These are phyloP conservation scores for Stagonosporopsis cucurbitacearum DNA, from an alignment of 2,329 filamentous ascomycete genomes.

Conservation along the genomic window DNA sequence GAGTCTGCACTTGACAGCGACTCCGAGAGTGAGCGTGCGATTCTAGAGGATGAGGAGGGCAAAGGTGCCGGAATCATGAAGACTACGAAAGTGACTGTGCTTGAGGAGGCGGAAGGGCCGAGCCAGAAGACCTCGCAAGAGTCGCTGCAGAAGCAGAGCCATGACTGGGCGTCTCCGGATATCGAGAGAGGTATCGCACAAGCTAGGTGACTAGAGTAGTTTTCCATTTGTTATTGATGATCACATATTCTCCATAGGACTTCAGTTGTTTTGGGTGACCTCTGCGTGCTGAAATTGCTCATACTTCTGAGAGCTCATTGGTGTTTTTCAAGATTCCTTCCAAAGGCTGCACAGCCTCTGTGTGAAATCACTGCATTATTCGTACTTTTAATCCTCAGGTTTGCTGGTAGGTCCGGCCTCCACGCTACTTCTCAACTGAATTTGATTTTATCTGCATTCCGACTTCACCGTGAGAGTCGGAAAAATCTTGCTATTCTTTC, in stretches of 20 bases:
- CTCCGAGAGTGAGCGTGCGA: slow-evolving; percentile 37
- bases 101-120: slow-evolving; percentile 12
- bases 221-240: background rate
- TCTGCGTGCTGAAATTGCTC: too few species aligned
- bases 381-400: too few species aligned
- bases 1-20: slow-evolving; percentile 35
- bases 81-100: slow-evolving; percentile 32
- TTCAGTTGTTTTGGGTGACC: background rate
- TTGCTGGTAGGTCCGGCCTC: too few species aligned
- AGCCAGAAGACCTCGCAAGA: slow-evolving; percentile 6
- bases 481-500: background rate
- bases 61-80: slow-evolving; percentile 32
- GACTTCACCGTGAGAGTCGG: background rate
- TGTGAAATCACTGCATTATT: too few species aligned
- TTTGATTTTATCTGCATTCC: background rate
- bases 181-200: slow-evolving; percentile 5
- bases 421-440: too few species aligned
- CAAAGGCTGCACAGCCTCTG: too few species aligned
- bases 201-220: background rate
- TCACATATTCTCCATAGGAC: background rate
- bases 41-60: slow-evolving; percentile 30
- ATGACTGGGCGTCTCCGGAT: slow-evolving; percentile 18
- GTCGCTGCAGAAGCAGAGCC: slow-evolving; percentile 14
- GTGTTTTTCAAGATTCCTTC: background rate
- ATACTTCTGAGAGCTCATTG: background rate